Evolutionary conservation across 2,329 filamentous ascomycete species (phyloP), one percentile per base, ranked within the genome.

Genomic region (Ceratocystis lukuohia): DNA sequence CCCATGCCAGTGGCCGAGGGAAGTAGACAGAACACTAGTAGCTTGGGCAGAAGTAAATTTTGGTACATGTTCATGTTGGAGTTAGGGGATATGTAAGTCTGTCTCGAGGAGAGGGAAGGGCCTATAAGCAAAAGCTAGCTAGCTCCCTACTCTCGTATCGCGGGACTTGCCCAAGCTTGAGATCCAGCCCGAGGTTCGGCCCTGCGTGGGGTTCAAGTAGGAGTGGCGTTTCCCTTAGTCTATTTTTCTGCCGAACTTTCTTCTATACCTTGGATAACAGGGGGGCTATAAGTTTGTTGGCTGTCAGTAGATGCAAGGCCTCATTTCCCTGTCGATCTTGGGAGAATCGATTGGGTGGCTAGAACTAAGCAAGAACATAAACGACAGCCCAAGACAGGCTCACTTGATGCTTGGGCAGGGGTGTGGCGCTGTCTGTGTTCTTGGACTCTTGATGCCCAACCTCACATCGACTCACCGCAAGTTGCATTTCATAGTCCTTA

Each of bases 391-490:
- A 57, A 57, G 53, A 57, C 28, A 22, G 53, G 12, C 22, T 57
- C 15, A 50, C 44, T 37, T 33, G 61, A 20, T 50, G n/a, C 53
- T 28, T 57, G 28, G 53, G 53, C 53, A 57, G 53, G 53, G 53
- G 28, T 57, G 17, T 63, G 33, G 30, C 17, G 44, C 44, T 63
- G 61, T 45, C n/a, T 45, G 8, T 62, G 61, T 15, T 22, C 61
- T 33, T 17, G 25, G 44, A 28, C 45, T 63, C 45, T 63, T 48
- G 61, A 50, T 63, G 61, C 61, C 61, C 61, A 63, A 63, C 25
- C 41, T 63, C 10, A 57, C 12, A 3, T n/a, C 4, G n/a, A 45
- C 46, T 63, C 61, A 63, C 61, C 61, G 61, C 61, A 63, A 63
- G 44, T 63, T 50, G 53, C 10, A 8, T 25, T 53, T 53, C 48